Evolutionary conservation across 768 basidiomycete species (phyloP), one percentile per base, ranked within the genome.

Genomic region (Psilocybe tampanensis): DNA sequence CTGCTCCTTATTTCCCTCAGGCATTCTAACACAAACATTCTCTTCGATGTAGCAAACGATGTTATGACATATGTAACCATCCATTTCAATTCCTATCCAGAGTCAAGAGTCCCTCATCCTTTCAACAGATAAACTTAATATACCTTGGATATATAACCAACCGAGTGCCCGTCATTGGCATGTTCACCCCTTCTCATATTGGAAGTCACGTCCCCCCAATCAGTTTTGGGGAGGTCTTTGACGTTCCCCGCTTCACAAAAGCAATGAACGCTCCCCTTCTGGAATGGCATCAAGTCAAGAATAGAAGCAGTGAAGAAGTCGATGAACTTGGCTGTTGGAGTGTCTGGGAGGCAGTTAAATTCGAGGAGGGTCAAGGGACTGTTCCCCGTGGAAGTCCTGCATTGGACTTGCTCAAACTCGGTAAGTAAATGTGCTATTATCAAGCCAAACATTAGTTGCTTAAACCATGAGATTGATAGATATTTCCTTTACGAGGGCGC

Each of bases 11-110:
- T 41, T 39, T 3, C 33, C 22, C 44, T 15, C 34, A 21, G 22
- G 39, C 58, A 54, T 52, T 29, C 60, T 86, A 82, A 85, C 17
- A 86, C 87, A 74, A 84, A 85, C 69, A 81, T 87, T 24, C 33
- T 39, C 58, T 60, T 53, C 17, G n/a, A n/a, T n/a, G n/a, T 62
- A 90, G 88, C 88, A 7, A 90, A 90, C 75, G 88, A 90, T 72
- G 86, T 89, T 26, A 88, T 89, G 83, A 88, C 88, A 55, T 86
- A 85, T 65, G 84, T 84, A 57, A 62, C 80, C 61, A 47, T n/a
- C 12, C n/a, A 39, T 15, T 18, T 17, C 12, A 41, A n/a, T 43
- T 39, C 33, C 29, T 4, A 4, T 39, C 26, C 43, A 29, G 6
- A 13, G 29, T 29, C 29, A 19, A 48, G 29, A 12, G 26, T 41